These are phyloP conservation scores for Neopestalotiopsis sp. DNA, from an alignment of 2,329 filamentous ascomycete genomes.

Conservation along the genomic window DNA sequence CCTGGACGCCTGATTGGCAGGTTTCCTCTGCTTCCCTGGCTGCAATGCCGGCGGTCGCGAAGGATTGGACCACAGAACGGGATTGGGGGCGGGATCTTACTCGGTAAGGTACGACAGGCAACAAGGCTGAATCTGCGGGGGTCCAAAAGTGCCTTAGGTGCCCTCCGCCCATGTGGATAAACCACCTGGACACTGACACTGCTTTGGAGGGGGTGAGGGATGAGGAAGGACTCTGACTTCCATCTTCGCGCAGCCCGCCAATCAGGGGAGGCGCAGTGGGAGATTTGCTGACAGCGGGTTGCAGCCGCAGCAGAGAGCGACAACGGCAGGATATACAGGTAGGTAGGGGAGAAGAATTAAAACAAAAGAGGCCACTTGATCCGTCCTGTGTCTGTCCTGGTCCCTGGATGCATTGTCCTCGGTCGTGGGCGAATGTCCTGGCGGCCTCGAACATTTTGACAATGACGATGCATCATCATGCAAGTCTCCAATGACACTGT, in stretches of 20 bases:
- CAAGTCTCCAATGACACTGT: neutral
- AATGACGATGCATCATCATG: neutral
- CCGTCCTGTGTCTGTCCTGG: neutral
- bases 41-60: conserved; percentile 13
- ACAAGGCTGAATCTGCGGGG: conserved; percentile 40
- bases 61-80: conserved; percentile 29
- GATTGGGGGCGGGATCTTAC: conserved; percentile 38
- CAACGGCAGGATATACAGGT: neutral
- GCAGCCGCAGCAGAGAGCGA: neutral
- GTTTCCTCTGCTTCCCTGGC: conserved; percentile 7
- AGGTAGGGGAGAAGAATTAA: neutral
- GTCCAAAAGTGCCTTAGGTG: conserved; percentile 32
- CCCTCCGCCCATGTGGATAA: conserved; percentile 28
- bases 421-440: conserved; percentile 21
- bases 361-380: neutral
- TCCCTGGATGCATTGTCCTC: conserved; percentile 13
- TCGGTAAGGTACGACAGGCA: conserved; percentile 41
- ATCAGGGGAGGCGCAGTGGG: conserved; percentile 8
- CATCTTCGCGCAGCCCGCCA: conserved; percentile 9
- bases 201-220: conserved; percentile 19
- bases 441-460: conserved; percentile 2
- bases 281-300: conserved; percentile 12
- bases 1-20: conserved; percentile 19
- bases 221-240: conserved; percentile 24
- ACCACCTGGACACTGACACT: conserved; percentile 29